phyloP scores from a whole-genome alignment of 768 basidiomycete species.

The Podaxis rugospora region DNA sequence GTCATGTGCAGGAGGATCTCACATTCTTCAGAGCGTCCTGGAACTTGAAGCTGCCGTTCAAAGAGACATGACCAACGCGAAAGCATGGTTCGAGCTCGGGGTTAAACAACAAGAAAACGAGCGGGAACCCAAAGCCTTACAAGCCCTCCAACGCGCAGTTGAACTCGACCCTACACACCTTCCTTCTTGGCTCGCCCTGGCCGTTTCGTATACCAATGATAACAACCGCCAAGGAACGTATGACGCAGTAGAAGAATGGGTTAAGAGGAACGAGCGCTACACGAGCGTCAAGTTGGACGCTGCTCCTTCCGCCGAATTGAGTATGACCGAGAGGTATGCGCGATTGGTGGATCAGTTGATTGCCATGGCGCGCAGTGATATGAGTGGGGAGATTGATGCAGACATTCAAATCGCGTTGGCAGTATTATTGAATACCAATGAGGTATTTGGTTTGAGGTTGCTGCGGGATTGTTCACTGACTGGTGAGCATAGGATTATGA shows the following conservation, averaged over 20 bases:
- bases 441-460: slow-evolving; percentile 42
- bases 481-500: slow-evolving; percentile 65
- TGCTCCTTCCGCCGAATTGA: slow-evolving; percentile 29
- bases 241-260: slow-evolving; percentile 84
- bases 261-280: slow-evolving; percentile 58
- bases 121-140: slow-evolving; percentile 84
- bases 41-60: slow-evolving; percentile 90
- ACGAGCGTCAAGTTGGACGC: slow-evolving; percentile 26
- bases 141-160: slow-evolving; percentile 76
- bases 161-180: slow-evolving; percentile 75
- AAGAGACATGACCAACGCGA: slow-evolving; percentile 61
- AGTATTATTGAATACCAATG: slow-evolving; percentile 87
- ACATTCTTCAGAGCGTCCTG: slow-evolving; percentile 62
- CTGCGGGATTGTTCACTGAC: not conserved
- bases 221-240: slow-evolving; percentile 69
- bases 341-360: slow-evolving; percentile 76
- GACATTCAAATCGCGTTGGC: slow-evolving; percentile 95
- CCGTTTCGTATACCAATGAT: slow-evolving; percentile 91
- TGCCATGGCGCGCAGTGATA: slow-evolving; percentile 63
- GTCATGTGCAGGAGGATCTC: slow-evolving; percentile 14
- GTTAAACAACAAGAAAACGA: slow-evolving; percentile 99
- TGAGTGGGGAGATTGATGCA: slow-evolving; percentile 69
- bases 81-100: slow-evolving; percentile 88
- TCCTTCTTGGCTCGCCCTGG: slow-evolving; percentile 85
- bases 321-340: slow-evolving; percentile 37